Evolutionary conservation across 306 rosid genomes (phyloP), one percentile per base, ranked within the genome.

Genomic region (Dicorynia guianensis): DNA sequence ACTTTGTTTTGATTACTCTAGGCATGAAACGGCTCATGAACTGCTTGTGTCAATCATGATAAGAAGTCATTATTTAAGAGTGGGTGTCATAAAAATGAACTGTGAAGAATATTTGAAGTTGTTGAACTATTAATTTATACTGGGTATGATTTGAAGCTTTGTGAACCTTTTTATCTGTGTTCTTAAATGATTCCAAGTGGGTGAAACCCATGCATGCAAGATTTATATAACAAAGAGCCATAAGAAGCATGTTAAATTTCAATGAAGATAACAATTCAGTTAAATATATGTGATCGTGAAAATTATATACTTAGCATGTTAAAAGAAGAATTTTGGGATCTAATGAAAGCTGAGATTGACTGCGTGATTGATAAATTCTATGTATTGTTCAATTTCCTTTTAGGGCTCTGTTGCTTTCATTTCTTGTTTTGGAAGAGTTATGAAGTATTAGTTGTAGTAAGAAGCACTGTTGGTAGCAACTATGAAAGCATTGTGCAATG

Each of bases 201-300:
- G 30, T 13, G 66, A 62, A 77, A 25, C n/a, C 56, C 65, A 47
- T 30, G 30, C 43, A n/a, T 44, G 39, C 10, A 34, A 34, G 35
- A 61, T 11, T 4, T 66, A 18, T 66, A 9, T 56, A 17, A 18
- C 46, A 38, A 35, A 11, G 17, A 76, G 18, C 5, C n/a, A 4
- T 53, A 53, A 49, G 30, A 33, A 58, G 43, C 10, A 10, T 17
- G 5, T 48, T 17, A 65, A 9, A 49, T 17, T 44, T 36, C 15
- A 3, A 88, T 85, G 83, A 87, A 84, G 85, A 76, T 87, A 71
- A 86, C 81, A 67, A 69, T 80, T 6, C 81, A 7, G 87, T 25
- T 88, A 85, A 44, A 81, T 86, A 1, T 69, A 58, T 55, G 92
- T 86, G 80, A 33, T 68, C 43, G 10, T n/a, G 19, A 25, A 52